phyloP scores from a whole-genome alignment of 306 rosid species.

The Glycine soja region DNA sequence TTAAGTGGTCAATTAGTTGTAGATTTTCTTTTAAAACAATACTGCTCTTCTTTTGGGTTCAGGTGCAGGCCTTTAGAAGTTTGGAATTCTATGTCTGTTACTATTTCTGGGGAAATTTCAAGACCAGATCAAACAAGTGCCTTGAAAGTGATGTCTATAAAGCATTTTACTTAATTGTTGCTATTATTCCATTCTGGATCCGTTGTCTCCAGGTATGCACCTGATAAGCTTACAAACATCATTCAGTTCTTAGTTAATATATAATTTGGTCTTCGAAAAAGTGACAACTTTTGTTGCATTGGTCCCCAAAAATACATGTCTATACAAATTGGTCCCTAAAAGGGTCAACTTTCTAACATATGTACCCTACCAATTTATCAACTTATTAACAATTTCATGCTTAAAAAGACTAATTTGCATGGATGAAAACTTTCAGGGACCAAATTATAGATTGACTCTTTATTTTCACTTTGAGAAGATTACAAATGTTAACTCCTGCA shows the following conservation, averaged over 20 bases:
- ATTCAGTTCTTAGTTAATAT: neutral
- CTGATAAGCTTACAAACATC: neutral
- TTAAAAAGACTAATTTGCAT: neutral
- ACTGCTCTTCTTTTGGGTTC: slow-evolving; percentile 36
- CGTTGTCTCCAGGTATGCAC: slow-evolving; percentile 74
- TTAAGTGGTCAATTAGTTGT: neutral
- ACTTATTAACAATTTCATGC: neutral
- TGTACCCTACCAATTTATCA: neutral
- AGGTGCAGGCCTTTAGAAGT: slow-evolving; percentile 88
- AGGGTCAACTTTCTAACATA: neutral
- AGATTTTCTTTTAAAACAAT: neutral
- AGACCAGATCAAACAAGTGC: slow-evolving; percentile 72
- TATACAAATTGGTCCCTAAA: neutral
- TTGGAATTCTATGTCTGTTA: slow-evolving; percentile 81
- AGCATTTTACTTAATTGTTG: slow-evolving; percentile 69
- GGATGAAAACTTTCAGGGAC: neutral
- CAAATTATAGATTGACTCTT: neutral
- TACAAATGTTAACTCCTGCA: neutral
- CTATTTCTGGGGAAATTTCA: slow-evolving; percentile 74
- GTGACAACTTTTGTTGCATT: neutral
- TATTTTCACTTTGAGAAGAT: neutral
- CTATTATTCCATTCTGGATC: slow-evolving; percentile 76
- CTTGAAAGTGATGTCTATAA: slow-evolving; percentile 50
- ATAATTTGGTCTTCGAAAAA: neutral
- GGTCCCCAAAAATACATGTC: neutral